phyloP scores from a whole-genome alignment of 2,329 filamentous ascomycete genomes.

The Pseudopithomyces chartarum region DNA sequence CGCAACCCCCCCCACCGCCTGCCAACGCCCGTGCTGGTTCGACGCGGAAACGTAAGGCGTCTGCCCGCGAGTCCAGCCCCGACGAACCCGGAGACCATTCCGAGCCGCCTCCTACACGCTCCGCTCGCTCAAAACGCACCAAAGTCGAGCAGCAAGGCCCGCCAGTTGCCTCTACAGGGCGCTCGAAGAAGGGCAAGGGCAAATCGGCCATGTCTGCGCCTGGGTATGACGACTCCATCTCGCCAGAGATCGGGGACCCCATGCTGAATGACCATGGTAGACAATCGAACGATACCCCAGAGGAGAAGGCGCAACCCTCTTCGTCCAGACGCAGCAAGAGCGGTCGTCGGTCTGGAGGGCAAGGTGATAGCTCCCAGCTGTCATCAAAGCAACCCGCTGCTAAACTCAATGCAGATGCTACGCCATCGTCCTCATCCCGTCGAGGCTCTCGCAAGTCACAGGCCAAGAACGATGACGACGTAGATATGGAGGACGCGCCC shows the following conservation, averaged over 20 bases:
- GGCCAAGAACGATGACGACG: conserved; percentile 63
- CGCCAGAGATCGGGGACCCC: background rate
- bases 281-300: conserved; percentile 67
- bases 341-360: conserved; percentile 69
- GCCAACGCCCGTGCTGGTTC: conserved; percentile 50
- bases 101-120: conserved; percentile 42
- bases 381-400: conserved; percentile 25
- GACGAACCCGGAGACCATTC: conserved; percentile 54
- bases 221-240: conserved; percentile 58
- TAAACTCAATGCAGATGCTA: conserved; percentile 25
- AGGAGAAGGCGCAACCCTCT: conserved; percentile 63
- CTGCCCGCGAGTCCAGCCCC: conserved; percentile 50
- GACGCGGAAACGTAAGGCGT: conserved; percentile 77
- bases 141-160: conserved; percentile 67
- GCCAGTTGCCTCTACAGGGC: conserved; percentile 47
- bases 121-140: conserved; percentile 54
- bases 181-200: conserved; percentile 66
- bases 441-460: conserved; percentile 39
- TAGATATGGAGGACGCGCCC: conserved; percentile 71
- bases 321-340: conserved; percentile 76
- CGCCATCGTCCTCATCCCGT: conserved; percentile 36
- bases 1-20: conserved; percentile 49
- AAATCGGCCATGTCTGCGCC: conserved; percentile 72
- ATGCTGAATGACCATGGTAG: conserved; percentile 48
- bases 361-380: conserved; percentile 50